Percentiles rank a stretch among this genome's conserved stretches.
These are phyloP conservation scores for Galerina marginata DNA, from an alignment of 768 basidiomycete genomes.

Conservation along the genomic window DNA sequence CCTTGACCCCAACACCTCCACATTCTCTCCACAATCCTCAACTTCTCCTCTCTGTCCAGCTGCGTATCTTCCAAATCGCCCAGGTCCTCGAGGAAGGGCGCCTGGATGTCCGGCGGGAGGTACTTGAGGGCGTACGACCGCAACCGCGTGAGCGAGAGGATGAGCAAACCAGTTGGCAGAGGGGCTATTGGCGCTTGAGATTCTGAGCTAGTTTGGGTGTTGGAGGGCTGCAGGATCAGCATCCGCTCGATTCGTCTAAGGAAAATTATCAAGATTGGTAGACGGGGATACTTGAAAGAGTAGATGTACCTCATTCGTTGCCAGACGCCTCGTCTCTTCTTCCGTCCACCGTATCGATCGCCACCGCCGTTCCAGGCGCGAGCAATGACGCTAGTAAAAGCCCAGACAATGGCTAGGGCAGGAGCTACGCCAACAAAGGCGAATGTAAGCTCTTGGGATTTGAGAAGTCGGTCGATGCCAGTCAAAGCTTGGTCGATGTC, in stretches of 20 bases:
- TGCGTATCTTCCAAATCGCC: constrained; percentile 78
- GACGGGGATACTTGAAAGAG: background rate
- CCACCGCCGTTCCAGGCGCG: constrained; percentile 55
- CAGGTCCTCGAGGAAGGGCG: constrained; percentile 87
- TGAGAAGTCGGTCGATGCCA: constrained; percentile 93
- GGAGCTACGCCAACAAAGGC: constrained; percentile 97
- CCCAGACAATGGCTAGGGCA: constrained; percentile 74
- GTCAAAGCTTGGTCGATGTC: constrained; percentile 90
- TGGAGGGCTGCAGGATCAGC: constrained; percentile 40
- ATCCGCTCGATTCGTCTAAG: constrained; percentile 71
- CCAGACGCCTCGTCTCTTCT: constrained; percentile 62
- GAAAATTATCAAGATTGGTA: background rate
- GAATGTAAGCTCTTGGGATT: constrained; percentile 94
- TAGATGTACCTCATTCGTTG: constrained; percentile 65
- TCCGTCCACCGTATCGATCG: constrained; percentile 63
- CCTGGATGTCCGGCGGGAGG: constrained; percentile 52
- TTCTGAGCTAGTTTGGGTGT: constrained; percentile 20
- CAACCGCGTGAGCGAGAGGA: constrained; percentile 23
- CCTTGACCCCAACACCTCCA: constrained; percentile 84
- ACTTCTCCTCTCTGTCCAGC: constrained; percentile 71
- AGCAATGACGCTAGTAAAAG: constrained; percentile 53
- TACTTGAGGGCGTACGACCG: constrained; percentile 18
- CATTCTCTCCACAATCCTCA: constrained; percentile 82
- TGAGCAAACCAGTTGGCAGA: constrained; percentile 61
- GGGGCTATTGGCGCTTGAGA: constrained; percentile 43